Evolutionary conservation across 345 rosid genomes (phyloP).

Genomic region (Salix brachista): DNA sequence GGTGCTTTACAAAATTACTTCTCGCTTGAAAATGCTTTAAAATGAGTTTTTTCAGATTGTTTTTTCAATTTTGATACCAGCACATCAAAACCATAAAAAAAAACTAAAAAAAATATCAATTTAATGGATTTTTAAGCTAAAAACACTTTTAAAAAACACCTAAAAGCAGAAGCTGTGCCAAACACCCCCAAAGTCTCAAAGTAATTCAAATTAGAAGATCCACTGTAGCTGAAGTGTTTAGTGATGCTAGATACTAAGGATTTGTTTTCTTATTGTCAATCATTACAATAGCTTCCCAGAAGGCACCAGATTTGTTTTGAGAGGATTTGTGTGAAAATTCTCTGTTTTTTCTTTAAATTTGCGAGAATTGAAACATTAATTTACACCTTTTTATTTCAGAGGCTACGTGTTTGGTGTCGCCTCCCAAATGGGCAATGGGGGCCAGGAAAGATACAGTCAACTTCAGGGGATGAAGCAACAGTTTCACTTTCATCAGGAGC

Average conservation of each 20-base stretch:
- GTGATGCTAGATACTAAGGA: background rate
- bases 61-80: too few relatives aligned
- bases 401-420: conserved; percentile 82
- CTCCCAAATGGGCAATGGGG: conserved; percentile 60
- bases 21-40: too few relatives aligned
- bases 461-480: conserved; percentile 56
- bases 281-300: background rate
- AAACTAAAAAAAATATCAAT: too few relatives aligned
- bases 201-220: background rate
- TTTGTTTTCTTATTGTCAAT: background rate
- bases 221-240: background rate
- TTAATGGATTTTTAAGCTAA: too few relatives aligned
- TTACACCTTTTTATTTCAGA: conserved; percentile 37
- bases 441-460: conserved; percentile 70
- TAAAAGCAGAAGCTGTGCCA: too few relatives aligned
- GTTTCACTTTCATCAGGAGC: conserved; percentile 59
- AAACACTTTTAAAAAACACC: too few relatives aligned
- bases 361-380: background rate
- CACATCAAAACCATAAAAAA: too few relatives aligned
- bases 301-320: background rate
- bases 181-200: background rate
- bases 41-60: too few relatives aligned
- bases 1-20: too few relatives aligned
- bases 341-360: background rate
- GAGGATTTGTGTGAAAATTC: background rate